These are phyloP conservation scores for Neurospora sp. DNA, from an alignment of 2,329 filamentous ascomycete genomes.

Conservation along the genomic window DNA sequence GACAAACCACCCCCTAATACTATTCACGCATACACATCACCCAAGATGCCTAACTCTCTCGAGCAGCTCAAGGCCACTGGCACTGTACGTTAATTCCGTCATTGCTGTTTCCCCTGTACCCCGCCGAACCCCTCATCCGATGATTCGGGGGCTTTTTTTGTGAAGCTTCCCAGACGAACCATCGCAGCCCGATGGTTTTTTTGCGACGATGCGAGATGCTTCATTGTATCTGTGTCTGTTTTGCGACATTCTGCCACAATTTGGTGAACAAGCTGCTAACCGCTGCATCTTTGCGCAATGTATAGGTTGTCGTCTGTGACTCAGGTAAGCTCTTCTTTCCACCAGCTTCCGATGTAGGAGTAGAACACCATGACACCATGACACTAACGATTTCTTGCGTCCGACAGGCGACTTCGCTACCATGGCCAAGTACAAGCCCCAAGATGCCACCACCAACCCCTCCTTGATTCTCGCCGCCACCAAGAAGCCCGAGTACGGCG, in stretches of 20 bases:
- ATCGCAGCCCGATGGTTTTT: constrained; percentile 1
- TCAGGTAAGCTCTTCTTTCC: constrained; percentile 58
- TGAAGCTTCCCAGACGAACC: constrained; percentile 7
- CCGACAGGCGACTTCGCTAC: constrained; percentile 39
- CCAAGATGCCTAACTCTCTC: constrained; percentile 73
- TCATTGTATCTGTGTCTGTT: background rate
- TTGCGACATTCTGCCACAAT: background rate
- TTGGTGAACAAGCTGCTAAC: constrained; percentile 14
- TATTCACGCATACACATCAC: background rate
- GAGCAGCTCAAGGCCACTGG: constrained; percentile 95
- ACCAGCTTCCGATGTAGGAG: background rate
- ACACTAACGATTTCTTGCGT: constrained; percentile 22
- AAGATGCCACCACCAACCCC: constrained; percentile 99
- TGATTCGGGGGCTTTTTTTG: background rate
- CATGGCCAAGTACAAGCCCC: constrained; percentile 99
- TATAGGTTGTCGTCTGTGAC: constrained; percentile 87
- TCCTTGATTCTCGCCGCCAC: constrained; percentile 96
- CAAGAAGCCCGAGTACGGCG: constrained; percentile 95
- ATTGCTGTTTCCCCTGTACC: constrained; percentile 13
- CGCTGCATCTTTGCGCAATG: constrained; percentile 4
- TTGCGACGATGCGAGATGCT: background rate
- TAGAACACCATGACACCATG: background rate
- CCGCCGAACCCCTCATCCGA: constrained; percentile 22
- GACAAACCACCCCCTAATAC: background rate
- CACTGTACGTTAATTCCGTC: constrained; percentile 60